phyloP scores from a whole-genome alignment of 306 rosid genomes.

The Albizia julibrissin region DNA sequence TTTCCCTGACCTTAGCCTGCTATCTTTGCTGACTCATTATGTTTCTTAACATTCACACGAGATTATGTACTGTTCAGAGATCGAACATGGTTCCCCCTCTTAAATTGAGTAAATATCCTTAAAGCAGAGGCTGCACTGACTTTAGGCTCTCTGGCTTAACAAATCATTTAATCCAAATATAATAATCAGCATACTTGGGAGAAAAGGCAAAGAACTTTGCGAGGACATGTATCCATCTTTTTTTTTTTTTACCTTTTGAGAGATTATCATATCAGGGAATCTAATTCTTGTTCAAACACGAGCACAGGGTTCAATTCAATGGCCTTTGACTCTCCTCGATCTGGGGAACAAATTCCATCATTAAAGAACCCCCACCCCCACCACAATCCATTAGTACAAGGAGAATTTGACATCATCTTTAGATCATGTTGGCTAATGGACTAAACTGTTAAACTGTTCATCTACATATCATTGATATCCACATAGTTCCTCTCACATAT shows the following conservation, averaged over 20 bases:
- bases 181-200: slow-evolving; percentile 15
- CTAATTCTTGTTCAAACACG: slow-evolving; percentile 42
- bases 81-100: not conserved
- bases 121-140: not conserved
- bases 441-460: not conserved
- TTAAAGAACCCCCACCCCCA: not conserved
- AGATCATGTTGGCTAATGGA: not conserved
- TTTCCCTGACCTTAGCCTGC: not conserved
- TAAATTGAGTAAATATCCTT: not conserved
- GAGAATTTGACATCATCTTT: slow-evolving; percentile 7
- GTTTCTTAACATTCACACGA: not conserved
- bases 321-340: slow-evolving; percentile 35
- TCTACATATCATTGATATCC: slow-evolving; percentile 7
- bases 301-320: slow-evolving; percentile 23
- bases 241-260: slow-evolving; percentile 15
- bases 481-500: not conserved
- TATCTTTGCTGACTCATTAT: not conserved
- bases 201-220: slow-evolving; percentile 21
- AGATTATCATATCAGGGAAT: slow-evolving; percentile 35
- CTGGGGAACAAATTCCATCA: slow-evolving; percentile 11
- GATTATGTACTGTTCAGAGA: not conserved
- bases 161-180: slow-evolving; percentile 32
- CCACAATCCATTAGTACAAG: not conserved
- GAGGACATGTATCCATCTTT: slow-evolving; percentile 26
- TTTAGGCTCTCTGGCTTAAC: not conserved